A percentile compares a stretch with the other conserved stretches of the same genome.
These are phyloP conservation scores for Penicillium sp. DNA, from an alignment of 2,329 filamentous ascomycete species.

Conservation along the genomic window DNA sequence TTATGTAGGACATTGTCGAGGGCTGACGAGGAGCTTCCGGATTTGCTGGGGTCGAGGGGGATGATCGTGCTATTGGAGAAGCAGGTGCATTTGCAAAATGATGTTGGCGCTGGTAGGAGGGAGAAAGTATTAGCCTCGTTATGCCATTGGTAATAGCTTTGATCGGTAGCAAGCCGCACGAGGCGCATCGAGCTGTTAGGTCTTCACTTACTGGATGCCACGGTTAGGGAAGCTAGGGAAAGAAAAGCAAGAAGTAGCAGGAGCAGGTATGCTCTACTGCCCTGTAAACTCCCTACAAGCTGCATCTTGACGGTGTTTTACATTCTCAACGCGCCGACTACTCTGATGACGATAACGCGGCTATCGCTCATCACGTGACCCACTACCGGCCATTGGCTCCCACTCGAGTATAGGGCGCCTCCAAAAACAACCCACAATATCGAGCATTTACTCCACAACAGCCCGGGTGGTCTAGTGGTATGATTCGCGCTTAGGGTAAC, in stretches of 20 bases:
- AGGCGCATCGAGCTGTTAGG: not conserved
- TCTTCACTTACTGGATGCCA: constrained; percentile 35
- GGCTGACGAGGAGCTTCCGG: constrained; percentile 18
- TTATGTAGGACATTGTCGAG: constrained; percentile 20
- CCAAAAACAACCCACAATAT: not conserved
- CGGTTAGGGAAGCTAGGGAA: constrained; percentile 26
- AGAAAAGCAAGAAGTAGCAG: constrained; percentile 27
- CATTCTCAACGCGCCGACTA: not conserved
- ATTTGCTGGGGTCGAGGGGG: constrained; percentile 50
- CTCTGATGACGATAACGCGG: constrained; percentile 13
- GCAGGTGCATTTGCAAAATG: constrained; percentile 70
- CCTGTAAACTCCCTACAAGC: constrained; percentile 19
- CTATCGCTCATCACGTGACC: constrained; percentile 14
- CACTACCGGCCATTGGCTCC: not conserved
- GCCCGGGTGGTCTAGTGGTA: not conserved
- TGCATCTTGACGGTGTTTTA: constrained; percentile 11
- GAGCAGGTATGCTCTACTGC: constrained; percentile 15
- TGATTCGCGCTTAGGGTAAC: not conserved
- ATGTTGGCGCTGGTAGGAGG: constrained; percentile 44
- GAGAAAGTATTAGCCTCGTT: not conserved
- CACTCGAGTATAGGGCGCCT: not conserved
- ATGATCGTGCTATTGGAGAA: constrained; percentile 65
- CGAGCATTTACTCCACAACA: not conserved
- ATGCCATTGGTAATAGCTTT: not conserved
- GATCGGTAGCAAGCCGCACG: not conserved